phyloP scores from a whole-genome alignment of 2,329 filamentous ascomycete species.

The Penicillium vulpinum region DNA sequence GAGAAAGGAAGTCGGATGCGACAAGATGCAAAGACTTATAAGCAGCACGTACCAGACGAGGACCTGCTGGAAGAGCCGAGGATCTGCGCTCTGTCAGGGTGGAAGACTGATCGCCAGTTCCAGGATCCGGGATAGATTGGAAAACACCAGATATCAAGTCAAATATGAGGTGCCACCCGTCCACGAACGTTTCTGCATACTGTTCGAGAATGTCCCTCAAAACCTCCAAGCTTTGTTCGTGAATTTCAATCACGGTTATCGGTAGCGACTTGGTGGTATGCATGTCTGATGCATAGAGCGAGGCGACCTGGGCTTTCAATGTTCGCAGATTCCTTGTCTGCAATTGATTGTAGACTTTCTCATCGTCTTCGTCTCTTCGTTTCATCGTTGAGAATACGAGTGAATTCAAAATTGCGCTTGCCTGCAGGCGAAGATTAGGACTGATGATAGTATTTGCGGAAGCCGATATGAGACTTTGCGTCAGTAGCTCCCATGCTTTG shows the following conservation, averaged over 20 bases:
- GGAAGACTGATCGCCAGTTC: constrained; percentile 23
- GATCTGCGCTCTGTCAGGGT: constrained; percentile 18
- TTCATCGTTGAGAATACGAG: constrained; percentile 47
- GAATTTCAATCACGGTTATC: constrained; percentile 72
- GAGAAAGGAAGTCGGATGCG: constrained; percentile 87
- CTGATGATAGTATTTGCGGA: constrained; percentile 40
- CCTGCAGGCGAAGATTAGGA: constrained; percentile 47
- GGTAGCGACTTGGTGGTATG: constrained; percentile 59
- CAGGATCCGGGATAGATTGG: constrained; percentile 45
- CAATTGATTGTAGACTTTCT: constrained; percentile 58
- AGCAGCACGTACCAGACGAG: constrained; percentile 76
- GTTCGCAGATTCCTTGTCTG: constrained; percentile 72
- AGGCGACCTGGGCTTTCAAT: constrained; percentile 61
- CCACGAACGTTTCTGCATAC: constrained; percentile 77
- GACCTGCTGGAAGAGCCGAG: constrained; percentile 51
- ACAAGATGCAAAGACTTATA: constrained; percentile 90
- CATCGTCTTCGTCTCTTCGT: constrained; percentile 36
- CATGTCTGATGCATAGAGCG: constrained; percentile 57
- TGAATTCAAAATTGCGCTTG: constrained; percentile 62
- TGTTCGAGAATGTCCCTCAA: constrained; percentile 82
- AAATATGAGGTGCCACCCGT: constrained; percentile 84
- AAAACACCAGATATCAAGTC: constrained; percentile 84
- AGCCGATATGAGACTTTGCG: constrained; percentile 53
- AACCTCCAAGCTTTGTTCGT: constrained; percentile 75
- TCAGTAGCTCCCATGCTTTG: constrained; percentile 75